Evolutionary conservation across 192 early-diverging fungal species (phyloP).

Genomic region (Coemansia sp.): DNA sequence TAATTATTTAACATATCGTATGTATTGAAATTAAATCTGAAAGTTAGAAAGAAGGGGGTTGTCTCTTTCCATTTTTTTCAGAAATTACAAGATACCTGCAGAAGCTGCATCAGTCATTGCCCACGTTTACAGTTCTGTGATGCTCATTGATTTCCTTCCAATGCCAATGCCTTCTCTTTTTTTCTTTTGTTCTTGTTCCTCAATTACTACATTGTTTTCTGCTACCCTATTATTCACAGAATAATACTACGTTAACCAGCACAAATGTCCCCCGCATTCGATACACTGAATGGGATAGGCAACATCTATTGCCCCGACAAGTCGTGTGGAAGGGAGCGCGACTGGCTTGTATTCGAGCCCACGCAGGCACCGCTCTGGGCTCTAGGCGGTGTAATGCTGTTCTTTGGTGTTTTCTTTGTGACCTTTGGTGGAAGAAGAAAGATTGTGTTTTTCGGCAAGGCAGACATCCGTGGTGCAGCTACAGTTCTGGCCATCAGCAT

Average conservation of each 20-base stretch:
- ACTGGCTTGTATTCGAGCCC: slow-evolving; percentile 32
- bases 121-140: too few relatives aligned
- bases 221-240: background rate
- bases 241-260: background rate
- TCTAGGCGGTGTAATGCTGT: slow-evolving; percentile 17
- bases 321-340: slow-evolving; percentile 17
- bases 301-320: slow-evolving; percentile 21
- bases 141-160: too few relatives aligned
- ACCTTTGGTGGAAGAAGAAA: background rate
- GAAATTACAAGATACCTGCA: too few relatives aligned
- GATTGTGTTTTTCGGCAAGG: background rate
- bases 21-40: too few relatives aligned
- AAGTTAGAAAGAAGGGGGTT: too few relatives aligned
- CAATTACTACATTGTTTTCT: too few relatives aligned
- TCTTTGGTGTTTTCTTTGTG: slow-evolving; percentile 4
- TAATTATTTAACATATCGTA: too few relatives aligned
- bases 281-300: background rate
- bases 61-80: too few relatives aligned
- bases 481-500: slow-evolving; percentile 17
- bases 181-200: background rate
- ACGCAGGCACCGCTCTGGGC: slow-evolving; percentile 19
- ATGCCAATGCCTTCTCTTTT: background rate
- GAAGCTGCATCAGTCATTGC: too few relatives aligned
- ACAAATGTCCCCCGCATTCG: background rate
- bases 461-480: slow-evolving; percentile 1